These are phyloP conservation scores for Boechera retrofracta DNA, from an alignment of 345 rosid species.

Conservation along the genomic window DNA sequence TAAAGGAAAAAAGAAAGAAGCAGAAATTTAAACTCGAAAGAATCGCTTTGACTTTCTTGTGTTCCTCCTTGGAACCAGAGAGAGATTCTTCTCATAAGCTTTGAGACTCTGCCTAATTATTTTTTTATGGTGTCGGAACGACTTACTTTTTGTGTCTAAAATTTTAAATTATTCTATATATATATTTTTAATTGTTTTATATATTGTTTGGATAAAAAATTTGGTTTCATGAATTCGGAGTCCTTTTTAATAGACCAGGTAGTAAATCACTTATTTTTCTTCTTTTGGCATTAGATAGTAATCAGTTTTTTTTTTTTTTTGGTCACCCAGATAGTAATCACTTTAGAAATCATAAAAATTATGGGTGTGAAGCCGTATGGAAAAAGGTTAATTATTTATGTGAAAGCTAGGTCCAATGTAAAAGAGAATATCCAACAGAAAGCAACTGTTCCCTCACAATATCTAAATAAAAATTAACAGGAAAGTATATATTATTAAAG, in stretches of 20 bases:
- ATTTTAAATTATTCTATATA: background rate
- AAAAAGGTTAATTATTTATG: slow-evolving; percentile 1
- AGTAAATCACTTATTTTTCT: no score
- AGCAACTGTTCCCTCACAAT: slow-evolving; percentile 24
- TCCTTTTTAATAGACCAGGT: no score
- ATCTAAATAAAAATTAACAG: slow-evolving; percentile 9
- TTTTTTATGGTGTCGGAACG: background rate
- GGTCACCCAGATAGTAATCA: background rate
- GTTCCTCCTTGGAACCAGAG: slow-evolving; percentile 26
- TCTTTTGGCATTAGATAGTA: background rate
- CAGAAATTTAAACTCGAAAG: slow-evolving; percentile 34
- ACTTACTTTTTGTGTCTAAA: background rate
- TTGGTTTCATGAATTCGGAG: background rate
- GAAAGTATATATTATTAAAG: background rate
- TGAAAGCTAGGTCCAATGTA: slow-evolving; percentile 19
- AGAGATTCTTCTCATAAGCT: slow-evolving; percentile 18
- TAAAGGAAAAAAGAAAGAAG: slow-evolving; percentile 9
- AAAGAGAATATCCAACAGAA: slow-evolving; percentile 30
- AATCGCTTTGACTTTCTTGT: slow-evolving; percentile 39
- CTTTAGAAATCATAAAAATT: background rate
- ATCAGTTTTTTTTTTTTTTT: no score
- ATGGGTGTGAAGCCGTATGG: background rate
- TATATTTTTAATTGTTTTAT: background rate
- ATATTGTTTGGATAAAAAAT: background rate
- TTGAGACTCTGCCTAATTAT: background rate